Percentiles rank a stretch among this genome's conserved stretches.
Conservation (phyloP, 148 eudicot species). For the Silene conica region DNA sequence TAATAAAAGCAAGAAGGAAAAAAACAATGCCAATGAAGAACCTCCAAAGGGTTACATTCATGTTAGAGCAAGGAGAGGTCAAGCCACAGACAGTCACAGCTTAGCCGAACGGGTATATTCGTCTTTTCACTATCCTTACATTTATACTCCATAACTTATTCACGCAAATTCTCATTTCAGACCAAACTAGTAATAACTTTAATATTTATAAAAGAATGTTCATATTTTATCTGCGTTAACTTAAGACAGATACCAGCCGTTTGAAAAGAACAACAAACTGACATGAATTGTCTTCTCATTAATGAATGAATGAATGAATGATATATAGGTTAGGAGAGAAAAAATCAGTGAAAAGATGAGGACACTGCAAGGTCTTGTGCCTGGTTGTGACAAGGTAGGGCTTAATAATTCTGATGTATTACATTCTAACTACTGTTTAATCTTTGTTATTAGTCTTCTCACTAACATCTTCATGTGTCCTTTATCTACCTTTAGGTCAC, state of each 20-base stretch:
- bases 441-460: neutral
- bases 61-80: constrained; percentile 92
- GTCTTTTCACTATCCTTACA: neutral
- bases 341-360: constrained; percentile 88
- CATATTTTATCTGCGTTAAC: too few relatives aligned
- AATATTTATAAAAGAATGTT: too few relatives aligned
- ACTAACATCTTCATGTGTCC: constrained; percentile 24
- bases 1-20: constrained; percentile 15
- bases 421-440: neutral
- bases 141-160: too few relatives aligned
- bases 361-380: constrained; percentile 67
- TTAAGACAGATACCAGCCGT: neutral
- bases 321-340: constrained; percentile 72
- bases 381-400: constrained; percentile 88
- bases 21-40: constrained; percentile 34
- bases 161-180: too few relatives aligned
- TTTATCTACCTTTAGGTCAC: constrained; percentile 48
- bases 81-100: constrained; percentile 92
- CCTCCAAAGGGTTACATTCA: constrained; percentile 69
- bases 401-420: neutral
- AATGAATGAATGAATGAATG: neutral
- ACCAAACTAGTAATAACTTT: too few relatives aligned
- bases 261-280: neutral
- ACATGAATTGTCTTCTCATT: neutral
- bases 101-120: constrained; percentile 77